A percentile compares a stretch with the other conserved stretches of the same genome.
Conservation (phyloP, 2,329 filamentous ascomycete genomes). For the Aspergillus caelatus region DNA sequence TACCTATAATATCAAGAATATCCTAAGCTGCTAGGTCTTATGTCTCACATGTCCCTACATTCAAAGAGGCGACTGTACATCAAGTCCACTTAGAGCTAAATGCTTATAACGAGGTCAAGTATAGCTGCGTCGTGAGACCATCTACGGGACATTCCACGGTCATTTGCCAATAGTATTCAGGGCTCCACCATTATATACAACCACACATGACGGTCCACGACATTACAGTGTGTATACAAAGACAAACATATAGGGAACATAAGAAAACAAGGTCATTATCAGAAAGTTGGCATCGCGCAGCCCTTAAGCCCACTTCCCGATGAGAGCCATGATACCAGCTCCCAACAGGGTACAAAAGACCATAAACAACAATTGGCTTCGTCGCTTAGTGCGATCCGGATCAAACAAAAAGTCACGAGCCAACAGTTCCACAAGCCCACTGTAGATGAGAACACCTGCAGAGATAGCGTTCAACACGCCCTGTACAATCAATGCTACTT, state of each 20-base stretch:
- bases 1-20: neutral
- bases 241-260: neutral
- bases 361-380: constrained; percentile 46
- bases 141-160: too few relatives aligned
- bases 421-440: constrained; percentile 53
- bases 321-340: constrained; percentile 50
- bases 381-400: constrained; percentile 45
- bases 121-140: too few relatives aligned
- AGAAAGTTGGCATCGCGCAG: constrained; percentile 55
- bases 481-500: constrained; percentile 47
- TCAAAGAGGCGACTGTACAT: too few relatives aligned
- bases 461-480: constrained; percentile 53
- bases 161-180: too few relatives aligned
- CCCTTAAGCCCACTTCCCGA: constrained; percentile 58
- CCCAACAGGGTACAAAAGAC: constrained; percentile 45
- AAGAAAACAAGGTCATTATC: neutral
- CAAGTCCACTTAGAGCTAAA: too few relatives aligned
- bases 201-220: too few relatives aligned
- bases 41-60: neutral
- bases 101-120: too few relatives aligned
- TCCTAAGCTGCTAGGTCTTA: neutral
- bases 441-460: constrained; percentile 55
- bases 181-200: too few relatives aligned
- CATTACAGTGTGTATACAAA: too few relatives aligned
- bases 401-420: constrained; percentile 57